Evolutionary conservation across 805 yeast species (phyloP).

Genomic region (Hanseniaspora lindneri): DNA sequence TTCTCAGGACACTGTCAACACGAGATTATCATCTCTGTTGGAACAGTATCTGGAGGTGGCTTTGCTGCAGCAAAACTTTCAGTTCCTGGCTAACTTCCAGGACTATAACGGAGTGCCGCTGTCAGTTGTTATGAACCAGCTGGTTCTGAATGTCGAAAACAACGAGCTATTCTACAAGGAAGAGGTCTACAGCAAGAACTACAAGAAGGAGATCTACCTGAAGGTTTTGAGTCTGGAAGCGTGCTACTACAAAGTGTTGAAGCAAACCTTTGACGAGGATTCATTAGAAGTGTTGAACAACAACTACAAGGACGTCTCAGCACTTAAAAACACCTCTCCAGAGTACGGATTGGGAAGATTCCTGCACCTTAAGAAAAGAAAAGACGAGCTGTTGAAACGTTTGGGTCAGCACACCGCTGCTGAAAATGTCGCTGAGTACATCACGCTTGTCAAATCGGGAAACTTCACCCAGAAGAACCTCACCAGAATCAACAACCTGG

Average conservation of each 20-base stretch:
- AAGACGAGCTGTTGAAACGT: conserved; percentile 19
- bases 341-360: conserved; percentile 80
- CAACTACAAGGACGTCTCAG: conserved; percentile 31
- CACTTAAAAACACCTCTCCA: conserved; percentile 48
- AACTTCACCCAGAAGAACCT: conserved; percentile 19
- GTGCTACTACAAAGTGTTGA: conserved; percentile 63
- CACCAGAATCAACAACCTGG: conserved; percentile 27
- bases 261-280: conserved; percentile 46
- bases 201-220: conserved; percentile 5
- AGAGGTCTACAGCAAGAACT: conserved; percentile 11
- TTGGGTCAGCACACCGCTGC: conserved; percentile 27
- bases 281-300: conserved; percentile 53
- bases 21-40: conserved; percentile 42
- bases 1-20: conserved; percentile 19
- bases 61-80: conserved; percentile 52
- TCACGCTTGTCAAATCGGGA: conserved; percentile 33
- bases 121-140: conserved; percentile 12
- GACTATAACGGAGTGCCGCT: conserved; percentile 8
- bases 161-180: conserved; percentile 11
- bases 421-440: conserved; percentile 58
- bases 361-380: conserved; percentile 44
- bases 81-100: conserved; percentile 34
- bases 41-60: conserved; percentile 48
- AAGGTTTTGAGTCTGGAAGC: conserved; percentile 50
- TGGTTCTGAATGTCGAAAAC: conserved; percentile 12